phyloP scores from a whole-genome alignment of 2,329 filamentous ascomycete species.

The Chalaropsis ovoidea region DNA sequence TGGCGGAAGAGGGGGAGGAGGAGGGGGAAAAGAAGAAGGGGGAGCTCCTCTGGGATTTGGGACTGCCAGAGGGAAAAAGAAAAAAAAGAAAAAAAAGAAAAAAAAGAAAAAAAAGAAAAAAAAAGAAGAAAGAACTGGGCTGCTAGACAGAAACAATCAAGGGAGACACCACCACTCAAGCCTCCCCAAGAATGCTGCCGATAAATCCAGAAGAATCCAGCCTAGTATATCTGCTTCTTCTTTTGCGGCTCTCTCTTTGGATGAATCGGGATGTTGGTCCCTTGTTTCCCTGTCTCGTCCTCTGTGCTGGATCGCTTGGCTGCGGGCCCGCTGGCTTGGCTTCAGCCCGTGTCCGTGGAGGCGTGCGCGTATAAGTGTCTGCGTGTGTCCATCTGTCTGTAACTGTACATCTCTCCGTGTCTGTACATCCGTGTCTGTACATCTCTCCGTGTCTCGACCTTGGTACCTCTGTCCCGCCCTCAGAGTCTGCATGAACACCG shows the following conservation, averaged over 20 bases:
- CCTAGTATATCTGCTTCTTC: background rate
- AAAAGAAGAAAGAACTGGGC: background rate
- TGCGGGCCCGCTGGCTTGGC: background rate
- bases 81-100: background rate
- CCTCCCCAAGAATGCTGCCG: background rate
- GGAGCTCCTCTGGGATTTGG: background rate
- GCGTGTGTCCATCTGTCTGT: background rate
- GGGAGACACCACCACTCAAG: background rate
- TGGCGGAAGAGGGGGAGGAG: background rate
- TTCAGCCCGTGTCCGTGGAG: background rate
- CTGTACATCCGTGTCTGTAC: too few species aligned
- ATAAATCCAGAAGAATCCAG: background rate
- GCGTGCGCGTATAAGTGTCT: background rate
- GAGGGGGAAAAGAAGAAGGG: background rate
- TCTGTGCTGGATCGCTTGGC: background rate
- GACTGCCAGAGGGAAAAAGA: background rate
- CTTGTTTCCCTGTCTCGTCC: background rate
- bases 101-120: background rate
- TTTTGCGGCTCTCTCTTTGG: slow-evolving; percentile 1
- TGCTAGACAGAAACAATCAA: background rate
- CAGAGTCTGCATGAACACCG: slow-evolving; percentile 1
- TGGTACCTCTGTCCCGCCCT: too few species aligned
- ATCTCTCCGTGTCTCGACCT: background rate
- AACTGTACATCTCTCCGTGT: background rate
- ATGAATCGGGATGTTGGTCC: background rate